Conservation (phyloP, 495 filamentous ascomycete species). For the Xylaria castorea region DNA sequence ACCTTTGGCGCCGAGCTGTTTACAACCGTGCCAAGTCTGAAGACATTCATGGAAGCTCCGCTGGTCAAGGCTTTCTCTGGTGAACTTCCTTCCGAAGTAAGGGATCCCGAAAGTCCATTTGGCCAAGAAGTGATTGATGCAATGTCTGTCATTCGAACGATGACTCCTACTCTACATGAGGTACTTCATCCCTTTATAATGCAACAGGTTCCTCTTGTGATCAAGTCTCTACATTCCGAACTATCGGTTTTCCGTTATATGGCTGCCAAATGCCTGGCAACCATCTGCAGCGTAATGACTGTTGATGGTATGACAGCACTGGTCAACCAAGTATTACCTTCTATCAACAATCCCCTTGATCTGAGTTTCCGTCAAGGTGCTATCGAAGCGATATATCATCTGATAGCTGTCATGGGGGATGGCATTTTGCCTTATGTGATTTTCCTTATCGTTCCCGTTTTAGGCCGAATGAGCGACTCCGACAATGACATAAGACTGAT, state of each 20-base stretch:
- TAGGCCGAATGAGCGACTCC: slow-evolving; percentile 98
- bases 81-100: slow-evolving; percentile 74
- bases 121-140: slow-evolving; percentile 94
- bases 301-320: slow-evolving; percentile 95
- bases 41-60: slow-evolving; percentile 78
- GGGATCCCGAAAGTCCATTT: slow-evolving; percentile 68
- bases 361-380: slow-evolving; percentile 88
- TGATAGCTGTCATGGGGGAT: slow-evolving; percentile 98
- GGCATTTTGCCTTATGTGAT: slow-evolving; percentile 96
- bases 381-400: slow-evolving; percentile 91
- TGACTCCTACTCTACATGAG: slow-evolving; percentile 81
- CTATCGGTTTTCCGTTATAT: slow-evolving; percentile 94
- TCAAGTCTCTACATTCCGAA: slow-evolving; percentile 82
- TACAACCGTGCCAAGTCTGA: slow-evolving; percentile 79
- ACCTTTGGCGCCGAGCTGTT: slow-evolving; percentile 81
- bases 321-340: slow-evolving; percentile 89
- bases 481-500: slow-evolving; percentile 94
- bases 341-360: slow-evolving; percentile 86
- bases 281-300: slow-evolving; percentile 93
- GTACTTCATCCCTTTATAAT: slow-evolving; percentile 79
- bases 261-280: slow-evolving; percentile 96
- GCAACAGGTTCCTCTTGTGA: slow-evolving; percentile 82
- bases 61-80: slow-evolving; percentile 74
- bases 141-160: slow-evolving; percentile 87
- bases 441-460: slow-evolving; percentile 96